These are phyloP conservation scores for Lagenidium sp. DNA, from an alignment of 352 stramenopile species.

Conservation along the genomic window DNA sequence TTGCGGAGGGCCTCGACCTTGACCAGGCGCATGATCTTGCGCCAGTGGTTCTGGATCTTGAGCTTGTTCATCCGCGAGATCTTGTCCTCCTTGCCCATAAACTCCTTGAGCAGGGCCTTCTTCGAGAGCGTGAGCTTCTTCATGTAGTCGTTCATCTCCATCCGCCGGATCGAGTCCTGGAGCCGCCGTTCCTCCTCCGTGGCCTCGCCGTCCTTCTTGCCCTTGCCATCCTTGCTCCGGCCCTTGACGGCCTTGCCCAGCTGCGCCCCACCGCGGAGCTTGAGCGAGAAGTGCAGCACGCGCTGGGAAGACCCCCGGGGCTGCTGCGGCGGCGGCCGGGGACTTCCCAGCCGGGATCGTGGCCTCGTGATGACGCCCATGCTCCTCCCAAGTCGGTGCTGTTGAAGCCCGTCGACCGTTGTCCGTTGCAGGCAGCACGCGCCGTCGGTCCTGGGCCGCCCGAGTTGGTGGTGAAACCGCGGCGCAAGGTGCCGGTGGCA, in stretches of 20 bases:
- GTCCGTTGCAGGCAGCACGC: no score
- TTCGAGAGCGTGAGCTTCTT: conserved; percentile 75
- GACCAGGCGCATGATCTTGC: conserved; percentile 93
- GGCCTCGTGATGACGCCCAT: no score
- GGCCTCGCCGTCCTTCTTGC: conserved; percentile 50
- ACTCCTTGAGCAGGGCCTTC: conserved; percentile 65
- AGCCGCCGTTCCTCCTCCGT: conserved; percentile 65
- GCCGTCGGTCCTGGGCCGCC: no score
- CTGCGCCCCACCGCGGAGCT: conserved; percentile 53
- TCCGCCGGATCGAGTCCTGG: conserved; percentile 67
- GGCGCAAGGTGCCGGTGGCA: no score
- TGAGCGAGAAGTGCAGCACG: conserved; percentile 19
- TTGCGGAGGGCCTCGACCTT: conserved; percentile 90
- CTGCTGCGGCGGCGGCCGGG: no score
- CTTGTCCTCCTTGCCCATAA: conserved; percentile 63
- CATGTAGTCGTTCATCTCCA: conserved; percentile 84
- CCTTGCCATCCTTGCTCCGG: conserved; percentile 59
- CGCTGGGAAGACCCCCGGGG: no score
- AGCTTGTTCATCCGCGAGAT: conserved; percentile 80
- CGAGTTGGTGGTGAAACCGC: no score
- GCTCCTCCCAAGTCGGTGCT: no score
- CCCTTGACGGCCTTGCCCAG: conserved; percentile 75
- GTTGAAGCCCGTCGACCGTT: no score
- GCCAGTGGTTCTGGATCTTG: conserved; percentile 94
- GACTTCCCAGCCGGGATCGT: no score